These are phyloP conservation scores for Coemansia sp. DNA, from an alignment of 192 early-diverging fungal species.

Conservation along the genomic window DNA sequence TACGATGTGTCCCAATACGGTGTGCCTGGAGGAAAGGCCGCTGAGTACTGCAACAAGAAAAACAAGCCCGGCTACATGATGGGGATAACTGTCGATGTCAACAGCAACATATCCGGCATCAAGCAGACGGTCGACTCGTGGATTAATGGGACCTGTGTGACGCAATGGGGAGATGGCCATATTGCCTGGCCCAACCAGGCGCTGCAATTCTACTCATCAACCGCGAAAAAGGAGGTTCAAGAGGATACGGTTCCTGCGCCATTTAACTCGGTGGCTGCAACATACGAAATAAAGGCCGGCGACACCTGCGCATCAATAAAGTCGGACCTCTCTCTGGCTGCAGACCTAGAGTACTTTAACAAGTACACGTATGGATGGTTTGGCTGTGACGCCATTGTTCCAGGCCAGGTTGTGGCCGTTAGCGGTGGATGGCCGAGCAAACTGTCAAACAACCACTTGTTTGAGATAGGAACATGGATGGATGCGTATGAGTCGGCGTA, in stretches of 20 bases:
- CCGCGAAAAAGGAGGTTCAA: not conserved
- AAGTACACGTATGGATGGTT: not conserved
- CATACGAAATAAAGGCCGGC: conserved; percentile 1
- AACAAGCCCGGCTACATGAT: not conserved
- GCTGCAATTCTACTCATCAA: not conserved
- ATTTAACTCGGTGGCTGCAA: not conserved
- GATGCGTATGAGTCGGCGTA: not conserved
- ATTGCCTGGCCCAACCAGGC: not conserved
- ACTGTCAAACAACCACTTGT: not conserved
- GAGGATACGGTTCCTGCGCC: not conserved
- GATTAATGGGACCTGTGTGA: conserved; percentile 1
- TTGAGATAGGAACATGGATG: conserved; percentile 1
- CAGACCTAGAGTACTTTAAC: conserved; percentile 1
- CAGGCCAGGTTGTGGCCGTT: not conserved
- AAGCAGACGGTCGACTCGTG: conserved; percentile 1
- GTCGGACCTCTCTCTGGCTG: conserved; percentile 1
- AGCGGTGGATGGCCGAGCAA: not conserved
- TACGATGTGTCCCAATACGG: conserved; percentile 2
- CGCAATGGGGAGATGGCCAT: not conserved
- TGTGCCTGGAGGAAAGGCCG: not conserved
- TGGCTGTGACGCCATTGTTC: conserved; percentile 1
- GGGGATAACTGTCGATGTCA: not conserved
- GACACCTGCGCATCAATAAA: not conserved
- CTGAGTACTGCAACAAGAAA: not conserved
- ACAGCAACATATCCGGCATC: not conserved